phyloP scores from a whole-genome alignment of 2,329 filamentous ascomycete genomes.

The Ophiostoma populinum region DNA sequence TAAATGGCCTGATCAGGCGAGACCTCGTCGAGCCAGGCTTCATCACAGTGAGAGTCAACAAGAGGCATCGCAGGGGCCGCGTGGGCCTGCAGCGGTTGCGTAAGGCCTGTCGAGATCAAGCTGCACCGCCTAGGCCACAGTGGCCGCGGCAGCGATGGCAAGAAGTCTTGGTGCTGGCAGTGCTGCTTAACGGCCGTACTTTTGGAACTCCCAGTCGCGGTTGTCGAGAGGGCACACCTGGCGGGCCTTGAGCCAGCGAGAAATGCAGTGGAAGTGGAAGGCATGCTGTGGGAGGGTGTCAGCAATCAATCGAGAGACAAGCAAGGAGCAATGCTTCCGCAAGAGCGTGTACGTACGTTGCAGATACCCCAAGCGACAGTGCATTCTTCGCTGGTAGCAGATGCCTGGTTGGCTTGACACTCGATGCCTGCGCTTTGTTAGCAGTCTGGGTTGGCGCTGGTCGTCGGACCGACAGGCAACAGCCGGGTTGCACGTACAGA shows the following conservation, averaged over 20 bases:
- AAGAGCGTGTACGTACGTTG: conserved; percentile 77
- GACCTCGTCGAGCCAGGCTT: too few species aligned
- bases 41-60: too few species aligned
- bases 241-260: conserved; percentile 95
- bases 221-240: conserved; percentile 97
- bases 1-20: too few species aligned
- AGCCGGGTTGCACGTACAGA: conserved; percentile 43
- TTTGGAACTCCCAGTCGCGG: conserved; percentile 98
- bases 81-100: too few species aligned
- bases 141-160: too few species aligned
- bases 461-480: not conserved
- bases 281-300: conserved; percentile 51
- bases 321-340: conserved; percentile 11
- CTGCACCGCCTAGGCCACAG: too few species aligned
- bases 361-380: conserved; percentile 98
- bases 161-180: too few species aligned
- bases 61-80: too few species aligned
- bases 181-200: conserved; percentile 65
- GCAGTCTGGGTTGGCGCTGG: not conserved
- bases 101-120: too few species aligned
- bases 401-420: conserved; percentile 96
- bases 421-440: conserved; percentile 55
- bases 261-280: conserved; percentile 99
- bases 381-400: conserved; percentile 91
- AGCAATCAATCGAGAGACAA: not conserved